A percentile compares a stretch with the other conserved stretches of the same genome.
These are phyloP conservation scores for Corymbia citriodora DNA, from an alignment of 441 rosid species.

Conservation along the genomic window DNA sequence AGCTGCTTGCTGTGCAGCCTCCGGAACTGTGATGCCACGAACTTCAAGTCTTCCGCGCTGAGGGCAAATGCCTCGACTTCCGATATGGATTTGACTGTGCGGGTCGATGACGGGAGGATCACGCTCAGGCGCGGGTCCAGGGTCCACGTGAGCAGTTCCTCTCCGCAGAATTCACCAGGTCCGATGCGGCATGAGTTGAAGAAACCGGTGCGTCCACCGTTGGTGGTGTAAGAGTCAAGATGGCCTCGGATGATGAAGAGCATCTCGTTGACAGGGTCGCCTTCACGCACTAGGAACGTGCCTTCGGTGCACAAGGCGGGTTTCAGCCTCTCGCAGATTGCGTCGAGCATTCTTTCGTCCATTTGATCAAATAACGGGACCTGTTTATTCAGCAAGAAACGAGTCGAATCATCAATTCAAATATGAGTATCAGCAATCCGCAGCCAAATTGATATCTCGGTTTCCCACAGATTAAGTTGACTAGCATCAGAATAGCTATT, in stretches of 20 bases:
- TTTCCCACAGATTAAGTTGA: neutral
- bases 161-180: conserved; percentile 69
- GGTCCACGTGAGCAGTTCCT: conserved; percentile 69
- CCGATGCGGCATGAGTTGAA: conserved; percentile 57
- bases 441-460: neutral
- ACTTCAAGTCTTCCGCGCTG: conserved; percentile 53
- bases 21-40: conserved; percentile 62
- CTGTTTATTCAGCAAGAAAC: conserved; percentile 18
- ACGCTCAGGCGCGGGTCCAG: conserved; percentile 59
- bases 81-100: conserved; percentile 54
- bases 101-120: conserved; percentile 54
- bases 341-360: conserved; percentile 68
- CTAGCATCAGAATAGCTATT: neutral
- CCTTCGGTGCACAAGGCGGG: conserved; percentile 56
- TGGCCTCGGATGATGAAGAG: conserved; percentile 62
- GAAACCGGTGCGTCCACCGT: conserved; percentile 67
- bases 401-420: neutral
- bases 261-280: conserved; percentile 67
- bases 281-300: conserved; percentile 55
- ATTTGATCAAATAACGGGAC: conserved; percentile 66
- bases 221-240: conserved; percentile 64
- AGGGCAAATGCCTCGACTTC: conserved; percentile 73
- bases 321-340: conserved; percentile 59
- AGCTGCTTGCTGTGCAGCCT: conserved; percentile 60
- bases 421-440: neutral